phyloP scores from a whole-genome alignment of 2,329 filamentous ascomycete species.

The Fusarium secorum region DNA sequence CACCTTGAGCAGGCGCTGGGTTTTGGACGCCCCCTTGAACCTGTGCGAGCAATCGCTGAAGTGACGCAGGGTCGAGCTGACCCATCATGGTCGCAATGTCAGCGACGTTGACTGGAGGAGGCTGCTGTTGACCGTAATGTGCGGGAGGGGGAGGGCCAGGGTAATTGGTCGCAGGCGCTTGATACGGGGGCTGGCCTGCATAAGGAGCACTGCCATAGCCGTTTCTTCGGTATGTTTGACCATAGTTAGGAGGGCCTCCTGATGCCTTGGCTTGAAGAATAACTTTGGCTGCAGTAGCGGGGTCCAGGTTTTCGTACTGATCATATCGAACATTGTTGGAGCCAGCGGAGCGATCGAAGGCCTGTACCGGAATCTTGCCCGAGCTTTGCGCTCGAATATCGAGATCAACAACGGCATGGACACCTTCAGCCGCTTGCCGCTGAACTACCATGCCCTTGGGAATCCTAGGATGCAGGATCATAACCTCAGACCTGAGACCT shows the following conservation, averaged over 20 bases:
- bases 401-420: constrained; percentile 83
- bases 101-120: constrained; percentile 44
- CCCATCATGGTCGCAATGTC: constrained; percentile 72
- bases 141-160: constrained; percentile 38
- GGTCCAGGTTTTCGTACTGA: constrained; percentile 85
- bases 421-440: constrained; percentile 86
- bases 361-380: constrained; percentile 79
- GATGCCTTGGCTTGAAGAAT: constrained; percentile 73
- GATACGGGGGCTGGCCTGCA: constrained; percentile 41
- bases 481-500: constrained; percentile 77
- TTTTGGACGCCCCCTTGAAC: constrained; percentile 51
- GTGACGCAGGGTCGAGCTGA: constrained; percentile 70
- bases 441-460: constrained; percentile 82
- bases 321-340: constrained; percentile 81
- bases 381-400: constrained; percentile 72
- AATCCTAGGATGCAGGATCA: constrained; percentile 80
- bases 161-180: constrained; percentile 43
- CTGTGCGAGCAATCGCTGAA: constrained; percentile 74
- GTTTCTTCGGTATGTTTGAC: constrained; percentile 42
- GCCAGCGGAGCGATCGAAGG: constrained; percentile 84
- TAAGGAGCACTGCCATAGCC: constrained; percentile 46
- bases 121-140: constrained; percentile 46
- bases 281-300: constrained; percentile 79
- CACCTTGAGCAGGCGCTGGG: constrained; percentile 19
- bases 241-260: constrained; percentile 41